Conservation (phyloP, 2,329 filamentous ascomycete genomes). For the Tolypocladium ophioglossoides region DNA sequence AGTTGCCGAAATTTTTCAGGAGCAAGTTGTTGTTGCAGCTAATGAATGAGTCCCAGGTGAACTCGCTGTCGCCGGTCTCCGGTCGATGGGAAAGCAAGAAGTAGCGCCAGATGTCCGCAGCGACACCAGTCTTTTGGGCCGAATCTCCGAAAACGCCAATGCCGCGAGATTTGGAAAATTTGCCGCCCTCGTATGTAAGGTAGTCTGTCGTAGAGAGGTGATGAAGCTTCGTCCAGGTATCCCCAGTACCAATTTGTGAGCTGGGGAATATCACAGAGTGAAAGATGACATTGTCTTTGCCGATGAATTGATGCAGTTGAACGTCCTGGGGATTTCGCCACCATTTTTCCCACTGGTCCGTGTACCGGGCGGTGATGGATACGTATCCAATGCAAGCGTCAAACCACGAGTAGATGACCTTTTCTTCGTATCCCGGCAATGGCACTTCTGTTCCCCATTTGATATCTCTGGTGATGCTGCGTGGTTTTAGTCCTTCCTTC, state of each 20-base stretch:
- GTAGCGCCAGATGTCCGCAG: slow-evolving; percentile 82
- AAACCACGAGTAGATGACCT: slow-evolving; percentile 89
- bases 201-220: slow-evolving; percentile 82
- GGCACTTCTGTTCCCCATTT: slow-evolving; percentile 69
- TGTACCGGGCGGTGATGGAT: slow-evolving; percentile 90
- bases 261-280: slow-evolving; percentile 89
- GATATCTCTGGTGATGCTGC: slow-evolving; percentile 85
- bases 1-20: slow-evolving; percentile 64
- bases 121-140: slow-evolving; percentile 81
- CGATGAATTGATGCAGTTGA: slow-evolving; percentile 87
- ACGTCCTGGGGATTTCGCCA: slow-evolving; percentile 87
- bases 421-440: slow-evolving; percentile 38
- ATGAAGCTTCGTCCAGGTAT: slow-evolving; percentile 84
- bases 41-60: slow-evolving; percentile 80
- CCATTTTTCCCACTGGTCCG: slow-evolving; percentile 83
- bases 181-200: slow-evolving; percentile 77
- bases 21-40: slow-evolving; percentile 81
- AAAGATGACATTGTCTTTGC: slow-evolving; percentile 56
- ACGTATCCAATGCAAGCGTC: slow-evolving; percentile 89
- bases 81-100: slow-evolving; percentile 79
- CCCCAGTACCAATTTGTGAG: slow-evolving; percentile 70
- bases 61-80: slow-evolving; percentile 78
- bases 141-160: slow-evolving; percentile 88
- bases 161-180: slow-evolving; percentile 85
- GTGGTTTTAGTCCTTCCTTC: slow-evolving; percentile 70